Percentiles rank a stretch among this genome's conserved stretches.
phyloP scores from a whole-genome alignment of 2,329 filamentous ascomycete species.

The Colletotrichum sp. region DNA sequence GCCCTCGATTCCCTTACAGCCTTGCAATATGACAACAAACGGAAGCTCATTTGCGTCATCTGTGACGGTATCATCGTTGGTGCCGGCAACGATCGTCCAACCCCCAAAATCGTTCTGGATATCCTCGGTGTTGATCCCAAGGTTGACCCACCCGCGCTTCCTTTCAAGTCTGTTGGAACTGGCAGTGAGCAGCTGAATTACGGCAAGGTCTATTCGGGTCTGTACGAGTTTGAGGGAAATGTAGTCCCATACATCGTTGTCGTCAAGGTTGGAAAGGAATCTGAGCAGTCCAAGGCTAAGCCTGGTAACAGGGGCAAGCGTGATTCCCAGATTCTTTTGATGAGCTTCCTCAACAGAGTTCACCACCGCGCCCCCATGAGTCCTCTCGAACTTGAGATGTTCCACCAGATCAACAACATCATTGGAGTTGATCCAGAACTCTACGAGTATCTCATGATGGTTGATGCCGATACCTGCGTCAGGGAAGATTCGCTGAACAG shows the following conservation, averaged over 20 bases:
- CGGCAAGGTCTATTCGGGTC: conserved; percentile 96
- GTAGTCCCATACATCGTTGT: conserved; percentile 96
- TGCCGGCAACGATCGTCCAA: conserved; percentile 93
- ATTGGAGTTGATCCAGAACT: conserved; percentile 97
- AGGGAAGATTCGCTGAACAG: conserved; percentile 91
- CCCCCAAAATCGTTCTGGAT: conserved; percentile 96
- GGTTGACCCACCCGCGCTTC: conserved; percentile 90
- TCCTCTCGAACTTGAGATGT: conserved; percentile 95
- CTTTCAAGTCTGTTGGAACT: conserved; percentile 90
- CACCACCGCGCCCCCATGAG: conserved; percentile 95
- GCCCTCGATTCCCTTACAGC: conserved; percentile 94
- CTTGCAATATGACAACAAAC: conserved; percentile 96
- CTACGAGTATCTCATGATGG: conserved; percentile 97
- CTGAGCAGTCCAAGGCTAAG: conserved; percentile 88
- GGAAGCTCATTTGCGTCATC: conserved; percentile 94
- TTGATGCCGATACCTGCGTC: conserved; percentile 96
- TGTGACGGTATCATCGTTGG: conserved; percentile 98
- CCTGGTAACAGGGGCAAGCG: conserved; percentile 98
- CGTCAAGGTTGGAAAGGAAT: conserved; percentile 97
- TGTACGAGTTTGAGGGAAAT: conserved; percentile 97
- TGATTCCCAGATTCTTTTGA: conserved; percentile 93
- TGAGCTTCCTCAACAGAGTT: conserved; percentile 98
- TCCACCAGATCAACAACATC: conserved; percentile 99
- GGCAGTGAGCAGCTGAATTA: conserved; percentile 96
- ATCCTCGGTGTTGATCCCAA: conserved; percentile 97